Conservation (phyloP, 2,329 filamentous ascomycete genomes). For the Ambrosiella beaveri region DNA sequence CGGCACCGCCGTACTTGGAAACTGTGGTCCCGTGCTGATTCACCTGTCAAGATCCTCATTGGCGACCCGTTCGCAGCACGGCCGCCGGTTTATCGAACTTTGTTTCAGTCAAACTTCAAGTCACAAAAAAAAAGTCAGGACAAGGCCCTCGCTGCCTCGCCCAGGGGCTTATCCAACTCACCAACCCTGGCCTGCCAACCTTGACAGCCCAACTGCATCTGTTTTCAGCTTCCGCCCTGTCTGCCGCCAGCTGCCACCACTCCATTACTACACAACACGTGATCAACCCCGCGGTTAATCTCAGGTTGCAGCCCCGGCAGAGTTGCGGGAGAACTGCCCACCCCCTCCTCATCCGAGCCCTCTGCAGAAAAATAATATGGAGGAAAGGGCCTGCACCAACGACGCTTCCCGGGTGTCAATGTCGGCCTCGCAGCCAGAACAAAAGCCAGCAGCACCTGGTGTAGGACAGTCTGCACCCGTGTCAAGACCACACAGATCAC, state of each 20-base stretch:
- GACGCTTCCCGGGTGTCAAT: slow-evolving; percentile 13
- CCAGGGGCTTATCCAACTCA: not conserved
- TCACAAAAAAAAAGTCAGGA: not conserved
- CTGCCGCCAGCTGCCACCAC: not conserved
- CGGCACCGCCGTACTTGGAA: too few species aligned
- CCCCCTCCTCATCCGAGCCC: slow-evolving; percentile 9
- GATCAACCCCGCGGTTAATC: slow-evolving; percentile 12
- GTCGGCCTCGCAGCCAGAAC: slow-evolving; percentile 11
- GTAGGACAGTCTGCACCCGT: slow-evolving; percentile 8
- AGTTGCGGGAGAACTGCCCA: slow-evolving; percentile 11
- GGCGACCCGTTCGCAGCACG: not conserved
- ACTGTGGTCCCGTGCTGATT: not conserved
- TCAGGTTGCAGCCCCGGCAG: slow-evolving; percentile 12
- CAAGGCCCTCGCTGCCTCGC: not conserved
- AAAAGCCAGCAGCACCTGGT: slow-evolving; percentile 1
- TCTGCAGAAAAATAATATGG: slow-evolving; percentile 12
- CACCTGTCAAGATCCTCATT: not conserved
- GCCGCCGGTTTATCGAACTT: not conserved
- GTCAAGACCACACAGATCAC: slow-evolving; percentile 5
- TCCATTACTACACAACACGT: slow-evolving; percentile 4
- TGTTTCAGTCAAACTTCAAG: not conserved
- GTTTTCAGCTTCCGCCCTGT: not conserved
- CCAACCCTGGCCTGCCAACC: not conserved
- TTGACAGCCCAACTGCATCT: not conserved
- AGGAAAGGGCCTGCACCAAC: slow-evolving; percentile 10